phyloP scores from a whole-genome alignment of 108 stramenopile species.

The Pseudonitzschia multiseries region DNA sequence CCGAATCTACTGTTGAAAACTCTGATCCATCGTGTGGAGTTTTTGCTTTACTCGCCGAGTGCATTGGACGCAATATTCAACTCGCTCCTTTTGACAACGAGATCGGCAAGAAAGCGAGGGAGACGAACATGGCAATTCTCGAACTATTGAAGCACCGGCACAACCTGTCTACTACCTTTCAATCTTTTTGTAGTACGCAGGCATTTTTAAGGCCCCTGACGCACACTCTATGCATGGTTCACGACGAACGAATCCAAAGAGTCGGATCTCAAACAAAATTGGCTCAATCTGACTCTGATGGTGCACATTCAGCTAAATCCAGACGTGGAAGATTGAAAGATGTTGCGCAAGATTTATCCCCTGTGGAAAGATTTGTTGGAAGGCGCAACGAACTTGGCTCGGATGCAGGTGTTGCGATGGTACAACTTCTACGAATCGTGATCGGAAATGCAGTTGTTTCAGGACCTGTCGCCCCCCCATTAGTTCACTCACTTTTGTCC shows the following conservation, averaged over 20 bases:
- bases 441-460: slow-evolving; percentile 63
- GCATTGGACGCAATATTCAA: slow-evolving; percentile 86
- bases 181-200: slow-evolving; percentile 73
- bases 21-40: slow-evolving; percentile 78
- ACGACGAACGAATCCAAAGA: slow-evolving; percentile 62
- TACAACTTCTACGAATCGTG: slow-evolving; percentile 68
- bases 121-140: slow-evolving; percentile 79
- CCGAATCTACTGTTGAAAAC: slow-evolving; percentile 27
- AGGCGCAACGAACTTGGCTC: slow-evolving; percentile 38
- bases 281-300: slow-evolving; percentile 1
- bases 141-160: slow-evolving; percentile 77
- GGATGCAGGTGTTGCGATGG: slow-evolving; percentile 66
- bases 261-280: slow-evolving; percentile 26
- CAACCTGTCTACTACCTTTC: slow-evolving; percentile 72
- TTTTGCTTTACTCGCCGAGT: slow-evolving; percentile 84
- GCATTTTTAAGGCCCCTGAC: slow-evolving; percentile 81
- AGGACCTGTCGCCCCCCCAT: slow-evolving; percentile 71
- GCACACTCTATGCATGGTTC: slow-evolving; percentile 76
- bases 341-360: slow-evolving; percentile 33
- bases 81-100: slow-evolving; percentile 68
- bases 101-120: slow-evolving; percentile 62
- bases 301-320: background rate
- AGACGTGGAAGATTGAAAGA: slow-evolving; percentile 38
- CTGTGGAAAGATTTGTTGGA: slow-evolving; percentile 65
- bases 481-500: slow-evolving; percentile 66